phyloP scores from a whole-genome alignment of 352 stramenopile species.

The Pythium volutum region DNA sequence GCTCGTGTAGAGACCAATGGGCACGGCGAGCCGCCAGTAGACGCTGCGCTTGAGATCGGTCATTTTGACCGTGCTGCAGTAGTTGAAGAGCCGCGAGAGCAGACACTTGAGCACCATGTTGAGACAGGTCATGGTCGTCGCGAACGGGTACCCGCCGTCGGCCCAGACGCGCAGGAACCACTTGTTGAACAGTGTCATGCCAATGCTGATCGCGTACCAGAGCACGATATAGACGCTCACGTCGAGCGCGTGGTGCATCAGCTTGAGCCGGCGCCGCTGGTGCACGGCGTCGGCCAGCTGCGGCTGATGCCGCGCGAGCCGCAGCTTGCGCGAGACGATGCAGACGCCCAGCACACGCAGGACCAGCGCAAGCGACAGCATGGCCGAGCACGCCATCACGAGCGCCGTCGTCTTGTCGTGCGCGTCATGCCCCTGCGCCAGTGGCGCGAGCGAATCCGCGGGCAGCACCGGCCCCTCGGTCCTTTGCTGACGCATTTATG shows the following conservation, averaged over 20 bases:
- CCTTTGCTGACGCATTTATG: constrained; percentile 1
- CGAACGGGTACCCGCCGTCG: constrained; percentile 65
- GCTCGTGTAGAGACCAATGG: constrained; percentile 76
- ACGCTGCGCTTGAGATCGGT: constrained; percentile 29
- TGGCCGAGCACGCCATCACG: constrained; percentile 53
- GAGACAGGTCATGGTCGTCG: constrained; percentile 74
- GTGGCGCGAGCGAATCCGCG: constrained; percentile 1
- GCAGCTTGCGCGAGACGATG: constrained; percentile 25
- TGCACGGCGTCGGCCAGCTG: neutral
- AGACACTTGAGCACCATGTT: constrained; percentile 81
- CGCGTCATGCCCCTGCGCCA: neutral
- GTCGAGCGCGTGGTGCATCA: constrained; percentile 50
- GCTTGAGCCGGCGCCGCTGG: constrained; percentile 22
- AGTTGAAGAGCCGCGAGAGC: constrained; percentile 52
- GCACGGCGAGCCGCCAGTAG: constrained; percentile 71
- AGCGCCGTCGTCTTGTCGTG: constrained; percentile 52
- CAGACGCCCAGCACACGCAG: constrained; percentile 41
- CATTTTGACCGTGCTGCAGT: constrained; percentile 38
- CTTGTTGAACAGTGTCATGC: constrained; percentile 86
- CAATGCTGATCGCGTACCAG: constrained; percentile 84
- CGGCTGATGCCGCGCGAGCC: constrained; percentile 12
- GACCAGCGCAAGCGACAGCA: constrained; percentile 49
- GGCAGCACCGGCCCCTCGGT: neutral
- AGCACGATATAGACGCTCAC: constrained; percentile 70
- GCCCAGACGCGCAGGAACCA: constrained; percentile 78